A percentile compares a stretch with the other conserved stretches of the same genome.
Evolutionary conservation across 2,329 filamentous ascomycete species (phyloP).

Genomic region (Ophiostoma perfectum): DNA sequence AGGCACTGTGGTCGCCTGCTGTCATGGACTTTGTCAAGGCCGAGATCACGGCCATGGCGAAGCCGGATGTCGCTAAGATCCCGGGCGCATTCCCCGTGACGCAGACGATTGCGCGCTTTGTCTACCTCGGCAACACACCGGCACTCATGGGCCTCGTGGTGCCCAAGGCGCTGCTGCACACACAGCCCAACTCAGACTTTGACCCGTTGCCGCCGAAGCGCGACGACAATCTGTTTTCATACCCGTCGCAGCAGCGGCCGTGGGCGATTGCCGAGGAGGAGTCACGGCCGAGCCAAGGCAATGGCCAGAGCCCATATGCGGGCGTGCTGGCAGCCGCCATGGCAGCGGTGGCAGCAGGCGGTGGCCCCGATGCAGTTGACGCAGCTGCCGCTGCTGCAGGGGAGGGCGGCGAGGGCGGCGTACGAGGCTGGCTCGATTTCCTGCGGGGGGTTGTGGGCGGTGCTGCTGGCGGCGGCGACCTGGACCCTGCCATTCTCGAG

Average conservation of each 20-base stretch:
- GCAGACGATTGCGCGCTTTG: constrained; percentile 62
- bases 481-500: constrained; percentile 8
- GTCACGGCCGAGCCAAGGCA: neutral
- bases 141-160: constrained; percentile 65
- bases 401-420: neutral
- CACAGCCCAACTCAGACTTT: constrained; percentile 65
- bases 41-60: neutral
- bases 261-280: constrained; percentile 36
- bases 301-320: neutral
- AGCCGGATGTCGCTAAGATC: constrained; percentile 36
- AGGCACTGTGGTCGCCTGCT: constrained; percentile 68
- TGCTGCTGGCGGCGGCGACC: constrained; percentile 28
- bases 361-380: neutral
- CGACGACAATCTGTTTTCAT: constrained; percentile 48
- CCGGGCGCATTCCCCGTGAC: constrained; percentile 37
- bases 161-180: constrained; percentile 58
- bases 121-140: constrained; percentile 71
- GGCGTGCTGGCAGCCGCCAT: neutral
- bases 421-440: neutral
- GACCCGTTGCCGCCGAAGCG: constrained; percentile 72
- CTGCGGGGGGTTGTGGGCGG: neutral
- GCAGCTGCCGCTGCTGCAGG: neutral
- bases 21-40: neutral
- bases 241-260: constrained; percentile 39
- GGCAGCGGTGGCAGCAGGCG: neutral